Percentiles rank a stretch among this genome's conserved stretches.
Evolutionary conservation across 1,284 basidiomycete species (phyloP).

Genomic region (Cutaneotrichosporon dermatis): DNA sequence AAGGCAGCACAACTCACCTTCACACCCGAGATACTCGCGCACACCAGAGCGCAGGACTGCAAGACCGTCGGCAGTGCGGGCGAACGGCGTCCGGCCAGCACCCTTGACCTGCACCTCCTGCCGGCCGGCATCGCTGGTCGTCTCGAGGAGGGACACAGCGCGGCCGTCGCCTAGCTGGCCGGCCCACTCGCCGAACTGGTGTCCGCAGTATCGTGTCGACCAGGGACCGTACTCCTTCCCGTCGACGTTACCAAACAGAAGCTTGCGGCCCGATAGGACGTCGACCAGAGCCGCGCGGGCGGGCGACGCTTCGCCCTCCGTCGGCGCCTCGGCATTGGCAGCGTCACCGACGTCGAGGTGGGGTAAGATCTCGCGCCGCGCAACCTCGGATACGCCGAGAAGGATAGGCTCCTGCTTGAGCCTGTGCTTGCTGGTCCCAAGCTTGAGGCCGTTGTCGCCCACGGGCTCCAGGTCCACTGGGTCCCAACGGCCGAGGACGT

Average conservation of each 20-base stretch:
- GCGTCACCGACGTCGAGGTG: conserved; percentile 82
- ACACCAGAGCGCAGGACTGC: conserved; percentile 88
- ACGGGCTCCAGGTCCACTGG: conserved; percentile 32
- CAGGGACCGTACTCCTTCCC: conserved; percentile 70
- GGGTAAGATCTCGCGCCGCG: conserved; percentile 71
- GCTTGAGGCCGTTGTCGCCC: conserved; percentile 19
- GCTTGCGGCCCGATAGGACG: conserved; percentile 71
- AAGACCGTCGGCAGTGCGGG: conserved; percentile 82
- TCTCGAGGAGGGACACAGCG: conserved; percentile 79
- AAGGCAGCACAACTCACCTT: conserved; percentile 44
- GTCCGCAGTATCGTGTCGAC: conserved; percentile 76
- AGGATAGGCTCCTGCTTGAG: conserved; percentile 57
- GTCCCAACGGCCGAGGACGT: conserved; percentile 53
- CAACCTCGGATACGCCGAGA: conserved; percentile 61
- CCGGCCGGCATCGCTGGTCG: conserved; percentile 59
- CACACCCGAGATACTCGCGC: conserved; percentile 81
- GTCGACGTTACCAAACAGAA: conserved; percentile 53
- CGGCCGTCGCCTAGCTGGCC: conserved; percentile 96
- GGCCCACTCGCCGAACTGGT: conserved; percentile 91
- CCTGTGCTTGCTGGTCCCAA: conserved; percentile 50
- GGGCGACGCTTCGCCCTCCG: conserved; percentile 23
- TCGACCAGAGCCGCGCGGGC: conserved; percentile 69
- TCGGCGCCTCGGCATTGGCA: conserved; percentile 49
- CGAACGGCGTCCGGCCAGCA: conserved; percentile 88
- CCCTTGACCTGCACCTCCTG: conserved; percentile 93